Evolutionary conservation across 1,139 yeast genomes (phyloP), one percentile per base, ranked within the genome.

Genomic region (Sugiyamaella grinbergsii): DNA sequence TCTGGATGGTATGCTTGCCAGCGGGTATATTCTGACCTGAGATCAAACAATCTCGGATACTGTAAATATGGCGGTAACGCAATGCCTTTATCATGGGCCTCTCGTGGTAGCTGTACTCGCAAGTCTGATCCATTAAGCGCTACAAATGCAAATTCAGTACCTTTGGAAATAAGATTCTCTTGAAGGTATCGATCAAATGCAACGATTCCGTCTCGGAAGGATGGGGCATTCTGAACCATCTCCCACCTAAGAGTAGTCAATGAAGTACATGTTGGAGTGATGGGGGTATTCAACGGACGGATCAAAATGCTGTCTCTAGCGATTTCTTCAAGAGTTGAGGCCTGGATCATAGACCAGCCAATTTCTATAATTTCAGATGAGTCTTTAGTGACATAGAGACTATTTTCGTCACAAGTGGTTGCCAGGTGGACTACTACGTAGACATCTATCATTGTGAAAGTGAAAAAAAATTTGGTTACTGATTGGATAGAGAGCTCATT

Each of bases 81-180:
- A 50, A 86, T 81, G 11, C 80, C 77, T 64, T 85, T 82, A 65
- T 88, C 95, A 37, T 88, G 75, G 7, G 95, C 89, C 65, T 88
- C 95, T 45, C 95, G 76, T 4, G 87, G 83, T 23, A 91, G 68
- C 60, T 85, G 88, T 29, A 89, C 91, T 55, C 91, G 76, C 44
- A 91, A 70, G 58, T 83, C 84, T 80, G 84, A 79, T 7, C 83
- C 75, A 61, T 82, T 82, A 57, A 80, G 73, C 0, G 90, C 77
- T 40, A 89, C 84, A 61, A 90, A 79, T 2, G 83, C 73, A 64
- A 88, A 85, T 33, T 81, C 83, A 47, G 71, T 68, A 5, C 76
- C 74, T 39, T 74, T 70, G 23, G 72, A 62, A 10, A 76, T 62
- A 39, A 80, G 62, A 47, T 72, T 62, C 34, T 74, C 73, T 53